Percentiles rank a stretch among this genome's conserved stretches.
Evolutionary conservation across 1,284 basidiomycete species (phyloP).

Genomic region (Marasmius sp.): DNA sequence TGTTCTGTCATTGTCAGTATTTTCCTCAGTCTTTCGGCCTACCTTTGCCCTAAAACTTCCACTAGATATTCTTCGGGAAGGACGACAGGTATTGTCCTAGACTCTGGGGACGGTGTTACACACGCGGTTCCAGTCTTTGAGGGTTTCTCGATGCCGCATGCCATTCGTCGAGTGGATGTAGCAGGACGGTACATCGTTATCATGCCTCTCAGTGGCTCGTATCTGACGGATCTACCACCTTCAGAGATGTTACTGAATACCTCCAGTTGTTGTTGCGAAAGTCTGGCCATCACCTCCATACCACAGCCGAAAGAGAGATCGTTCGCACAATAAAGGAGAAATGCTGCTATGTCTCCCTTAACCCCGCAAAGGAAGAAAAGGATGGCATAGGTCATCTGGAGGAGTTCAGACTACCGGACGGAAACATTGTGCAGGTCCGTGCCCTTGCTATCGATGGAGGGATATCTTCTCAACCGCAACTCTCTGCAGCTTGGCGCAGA

Average conservation of each 20-base stretch:
- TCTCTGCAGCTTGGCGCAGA: slow-evolving; percentile 83
- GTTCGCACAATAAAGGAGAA: slow-evolving; percentile 99
- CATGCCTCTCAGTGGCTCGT: slow-evolving; percentile 9
- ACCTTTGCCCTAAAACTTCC: slow-evolving; percentile 14
- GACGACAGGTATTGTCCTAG: slow-evolving; percentile 97
- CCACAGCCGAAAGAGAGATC: slow-evolving; percentile 96
- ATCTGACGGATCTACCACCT: slow-evolving; percentile 13
- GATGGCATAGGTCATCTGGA: slow-evolving; percentile 77
- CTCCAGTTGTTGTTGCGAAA: slow-evolving; percentile 93
- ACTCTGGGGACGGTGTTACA: slow-evolving; percentile 98
- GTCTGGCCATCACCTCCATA: slow-evolving; percentile 93
- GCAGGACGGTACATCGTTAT: slow-evolving; percentile 75
- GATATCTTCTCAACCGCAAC: not conserved
- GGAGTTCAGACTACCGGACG: slow-evolving; percentile 94
- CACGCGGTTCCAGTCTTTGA: slow-evolving; percentile 99
- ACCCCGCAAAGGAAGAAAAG: slow-evolving; percentile 94
- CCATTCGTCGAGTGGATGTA: slow-evolving; percentile 93
- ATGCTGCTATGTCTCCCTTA: slow-evolving; percentile 91
- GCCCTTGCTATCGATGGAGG: slow-evolving; percentile 9
- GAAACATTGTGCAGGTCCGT: slow-evolving; percentile 86
- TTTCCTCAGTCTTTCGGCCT: not conserved
- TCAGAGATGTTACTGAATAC: slow-evolving; percentile 94
- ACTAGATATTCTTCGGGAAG: slow-evolving; percentile 96
- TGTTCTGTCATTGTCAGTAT: slow-evolving; percentile 85
- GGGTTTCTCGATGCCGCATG: slow-evolving; percentile 99